Evolutionary conservation across 805 yeast genomes (phyloP).

Genomic region (Metschnikowia drakensbergensis): DNA sequence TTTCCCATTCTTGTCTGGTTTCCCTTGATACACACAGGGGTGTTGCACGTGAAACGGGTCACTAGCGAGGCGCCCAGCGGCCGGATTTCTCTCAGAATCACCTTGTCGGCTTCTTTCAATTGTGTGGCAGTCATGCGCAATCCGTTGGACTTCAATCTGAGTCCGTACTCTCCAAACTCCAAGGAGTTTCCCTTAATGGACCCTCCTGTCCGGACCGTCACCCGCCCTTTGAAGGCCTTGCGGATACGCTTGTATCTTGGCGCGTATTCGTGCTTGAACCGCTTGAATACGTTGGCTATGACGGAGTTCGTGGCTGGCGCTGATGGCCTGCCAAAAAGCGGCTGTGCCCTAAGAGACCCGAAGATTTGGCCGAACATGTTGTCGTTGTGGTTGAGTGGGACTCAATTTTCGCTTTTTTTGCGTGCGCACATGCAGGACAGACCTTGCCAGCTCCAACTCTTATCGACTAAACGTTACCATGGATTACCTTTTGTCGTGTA

Average conservation of each 20-base stretch:
- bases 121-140: constrained; percentile 81
- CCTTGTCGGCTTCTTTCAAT: constrained; percentile 84
- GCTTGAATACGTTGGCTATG: constrained; percentile 9
- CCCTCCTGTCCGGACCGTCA: constrained; percentile 91
- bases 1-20: constrained; percentile 99
- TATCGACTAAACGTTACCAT: too few species aligned
- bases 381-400: neutral
- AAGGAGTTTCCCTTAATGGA: constrained; percentile 83
- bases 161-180: constrained; percentile 78
- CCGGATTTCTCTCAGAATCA: constrained; percentile 78
- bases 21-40: constrained; percentile 94
- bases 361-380: constrained; percentile 10
- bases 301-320: neutral
- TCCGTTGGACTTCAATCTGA: constrained; percentile 87
- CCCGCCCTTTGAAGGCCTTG: constrained; percentile 91
- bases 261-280: constrained; percentile 69
- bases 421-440: neutral
- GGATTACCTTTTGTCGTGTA: too few species aligned
- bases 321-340: neutral
- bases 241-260: constrained; percentile 65
- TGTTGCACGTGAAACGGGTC: constrained; percentile 77
- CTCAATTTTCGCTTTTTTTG: constrained; percentile 1
- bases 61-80: constrained; percentile 70
- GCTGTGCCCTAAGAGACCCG: constrained; percentile 2
- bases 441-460: too few species aligned